A percentile compares a stretch with the other conserved stretches of the same genome.
phyloP scores from a whole-genome alignment of 495 filamentous ascomycete species.

The Saxispiralis lemnorum region DNA sequence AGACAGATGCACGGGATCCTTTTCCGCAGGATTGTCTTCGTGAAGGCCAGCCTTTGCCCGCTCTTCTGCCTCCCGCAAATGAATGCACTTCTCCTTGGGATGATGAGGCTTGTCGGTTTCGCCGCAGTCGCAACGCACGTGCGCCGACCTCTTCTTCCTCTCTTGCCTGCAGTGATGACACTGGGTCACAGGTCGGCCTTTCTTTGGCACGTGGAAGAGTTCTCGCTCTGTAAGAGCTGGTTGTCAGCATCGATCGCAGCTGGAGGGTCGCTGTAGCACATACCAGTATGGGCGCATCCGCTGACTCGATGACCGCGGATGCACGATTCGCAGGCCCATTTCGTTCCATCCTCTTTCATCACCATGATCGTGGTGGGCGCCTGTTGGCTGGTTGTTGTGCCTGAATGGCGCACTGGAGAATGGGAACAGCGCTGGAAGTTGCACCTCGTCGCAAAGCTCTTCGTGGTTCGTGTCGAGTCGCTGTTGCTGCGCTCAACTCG shows the following conservation, averaged over 20 bases:
- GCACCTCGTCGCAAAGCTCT: neutral
- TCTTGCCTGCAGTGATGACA: constrained; percentile 91
- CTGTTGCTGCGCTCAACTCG: neutral
- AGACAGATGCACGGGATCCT: constrained; percentile 21
- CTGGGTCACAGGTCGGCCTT: constrained; percentile 95
- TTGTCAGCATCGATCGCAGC: neutral
- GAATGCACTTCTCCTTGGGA: constrained; percentile 43
- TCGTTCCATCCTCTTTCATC: constrained; percentile 21
- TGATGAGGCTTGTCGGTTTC: constrained; percentile 54
- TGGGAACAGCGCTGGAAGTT: neutral
- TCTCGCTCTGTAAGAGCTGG: constrained; percentile 50
- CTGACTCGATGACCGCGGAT: constrained; percentile 29
- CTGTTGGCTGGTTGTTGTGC: neutral
- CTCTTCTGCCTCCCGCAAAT: constrained; percentile 27
- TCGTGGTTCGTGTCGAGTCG: neutral
- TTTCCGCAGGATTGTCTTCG: constrained; percentile 31
- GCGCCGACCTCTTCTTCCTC: constrained; percentile 90
- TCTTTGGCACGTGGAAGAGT: constrained; percentile 92
- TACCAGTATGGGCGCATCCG: constrained; percentile 27
- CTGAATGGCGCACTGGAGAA: neutral
- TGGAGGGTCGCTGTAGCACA: neutral
- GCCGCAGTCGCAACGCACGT: constrained; percentile 94
- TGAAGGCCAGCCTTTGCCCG: constrained; percentile 18
- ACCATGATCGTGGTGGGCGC: neutral
- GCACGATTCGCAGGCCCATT: constrained; percentile 27